Evolutionary conservation across 495 filamentous ascomycete genomes (phyloP), one percentile per base, ranked within the genome.

Genomic region (Penicillium desertorum): DNA sequence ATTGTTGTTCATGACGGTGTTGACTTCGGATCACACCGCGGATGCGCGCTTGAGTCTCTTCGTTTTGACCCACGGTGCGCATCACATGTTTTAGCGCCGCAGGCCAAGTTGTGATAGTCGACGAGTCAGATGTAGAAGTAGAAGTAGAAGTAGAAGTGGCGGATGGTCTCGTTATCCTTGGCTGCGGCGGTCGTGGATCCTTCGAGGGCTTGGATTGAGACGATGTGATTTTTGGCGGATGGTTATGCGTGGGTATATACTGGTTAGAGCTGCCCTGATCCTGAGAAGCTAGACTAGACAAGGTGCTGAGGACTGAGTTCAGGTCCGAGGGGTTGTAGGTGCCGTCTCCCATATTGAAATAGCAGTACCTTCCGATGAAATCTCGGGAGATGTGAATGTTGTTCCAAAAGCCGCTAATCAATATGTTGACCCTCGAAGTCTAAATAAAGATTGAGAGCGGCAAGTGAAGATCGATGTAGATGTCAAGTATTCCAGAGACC

Each of bases 61-160:
- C 78, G 62, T 82, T 82, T 47, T 78, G 75, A 25, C 73, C 69
- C 3, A 86, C 74, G 9, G 79, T 80, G 56, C 78, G 80, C 72
- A 80, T 88, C 7, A 89, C 76, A 74, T 84, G 81, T 56, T 78
- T 77, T 14, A 89, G 70, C 10, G 83, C 88, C 14, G 78, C 63
- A 17, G 80, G 79, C 85, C 86, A 91, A 45, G 86, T 82, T 1
- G 79, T 86, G 56, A 91, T 87, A 14, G 72, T 80, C 20, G 82
- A 70, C n/a, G 85, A 75, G 62, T 84, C 80, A 19, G 45, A 16
- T 20, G 59, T 51, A 17, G 54, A 23, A 12, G 64, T 53, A 45
- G 49, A 36, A 45, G 59, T 51, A 17, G 54, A 23, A 12, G 64
- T 53, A 45, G 49, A 36, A 45, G 22, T 8, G 19, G 41, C 12